Evolutionary conservation across 495 filamentous ascomycete genomes (phyloP).

Genomic region (Aspergillus ostianus): DNA sequence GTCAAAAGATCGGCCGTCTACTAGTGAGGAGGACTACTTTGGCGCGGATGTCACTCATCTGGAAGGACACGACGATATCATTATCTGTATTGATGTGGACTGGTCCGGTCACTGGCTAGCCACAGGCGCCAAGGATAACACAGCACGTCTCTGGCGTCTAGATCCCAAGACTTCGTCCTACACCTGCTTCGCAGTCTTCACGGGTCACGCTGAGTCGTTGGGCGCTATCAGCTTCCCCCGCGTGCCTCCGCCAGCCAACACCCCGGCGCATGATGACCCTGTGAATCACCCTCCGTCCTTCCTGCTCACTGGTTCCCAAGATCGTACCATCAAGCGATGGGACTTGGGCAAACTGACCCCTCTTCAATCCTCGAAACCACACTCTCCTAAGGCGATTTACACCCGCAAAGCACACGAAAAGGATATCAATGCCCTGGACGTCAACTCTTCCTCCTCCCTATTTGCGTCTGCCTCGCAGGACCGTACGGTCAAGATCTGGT

Average conservation of each 20-base stretch:
- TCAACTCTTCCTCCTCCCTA: conserved; percentile 63
- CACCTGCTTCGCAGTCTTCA: conserved; percentile 73
- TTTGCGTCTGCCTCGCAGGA: conserved; percentile 98
- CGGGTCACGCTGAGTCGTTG: conserved; percentile 90
- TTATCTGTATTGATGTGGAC: conserved; percentile 91
- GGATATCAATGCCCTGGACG: conserved; percentile 93
- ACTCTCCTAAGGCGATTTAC: conserved; percentile 58
- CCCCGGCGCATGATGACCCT: conserved; percentile 62
- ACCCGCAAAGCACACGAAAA: conserved; percentile 97
- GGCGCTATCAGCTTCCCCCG: conserved; percentile 87
- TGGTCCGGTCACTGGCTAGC: conserved; percentile 97
- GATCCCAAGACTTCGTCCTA: conserved; percentile 75
- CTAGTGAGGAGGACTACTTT: conserved; percentile 58
- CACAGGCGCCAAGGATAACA: conserved; percentile 95
- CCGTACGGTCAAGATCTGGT: conserved; percentile 95
- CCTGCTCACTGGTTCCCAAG: conserved; percentile 87
- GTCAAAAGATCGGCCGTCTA: conserved; percentile 35
- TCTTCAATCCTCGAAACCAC: conserved; percentile 37
- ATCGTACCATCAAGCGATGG: conserved; percentile 92
- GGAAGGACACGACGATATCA: conserved; percentile 89
- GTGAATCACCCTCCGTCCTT: conserved; percentile 78
- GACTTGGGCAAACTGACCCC: conserved; percentile 56
- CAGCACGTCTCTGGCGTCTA: conserved; percentile 84
- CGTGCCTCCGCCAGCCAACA: conserved; percentile 58
- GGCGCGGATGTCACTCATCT: conserved; percentile 83